Percentiles rank a stretch among this genome's conserved stretches.
Evolutionary conservation across 148 eudicot genomes (phyloP).

Genomic region (Vaccinium corymbosum): DNA sequence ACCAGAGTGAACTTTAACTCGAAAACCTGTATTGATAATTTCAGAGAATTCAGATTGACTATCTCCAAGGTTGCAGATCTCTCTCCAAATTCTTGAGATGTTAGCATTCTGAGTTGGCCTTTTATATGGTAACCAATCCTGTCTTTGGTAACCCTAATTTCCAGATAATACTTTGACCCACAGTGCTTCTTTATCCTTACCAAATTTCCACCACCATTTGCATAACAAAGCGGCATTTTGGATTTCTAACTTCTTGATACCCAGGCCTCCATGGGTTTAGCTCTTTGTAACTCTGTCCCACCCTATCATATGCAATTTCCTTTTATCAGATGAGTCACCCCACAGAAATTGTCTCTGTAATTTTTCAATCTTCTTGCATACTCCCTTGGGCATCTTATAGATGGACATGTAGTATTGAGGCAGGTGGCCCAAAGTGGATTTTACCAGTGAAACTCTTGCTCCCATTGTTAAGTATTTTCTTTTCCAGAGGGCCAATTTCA

Average conservation of each 20-base stretch:
- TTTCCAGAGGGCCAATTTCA: neutral
- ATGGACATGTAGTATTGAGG: neutral
- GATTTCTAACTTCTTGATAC: no score
- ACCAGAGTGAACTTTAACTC: no score
- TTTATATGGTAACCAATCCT: no score
- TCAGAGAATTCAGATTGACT: no score
- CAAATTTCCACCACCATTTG: neutral
- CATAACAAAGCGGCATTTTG: neutral
- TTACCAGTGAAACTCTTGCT: neutral
- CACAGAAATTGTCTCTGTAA: no score
- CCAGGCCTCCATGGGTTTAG: neutral
- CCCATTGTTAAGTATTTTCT: neutral
- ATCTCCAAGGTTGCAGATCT: no score
- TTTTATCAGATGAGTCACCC: neutral
- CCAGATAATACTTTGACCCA: no score
- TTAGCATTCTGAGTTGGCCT: no score
- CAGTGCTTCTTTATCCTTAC: neutral
- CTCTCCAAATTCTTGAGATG: no score
- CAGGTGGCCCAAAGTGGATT: neutral
- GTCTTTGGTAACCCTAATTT: no score
- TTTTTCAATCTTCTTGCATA: no score
- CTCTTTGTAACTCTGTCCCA: neutral
- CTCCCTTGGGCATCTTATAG: neutral
- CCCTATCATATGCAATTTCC: neutral
- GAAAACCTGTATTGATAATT: no score